Percentiles rank a stretch among this genome's conserved stretches.
Evolutionary conservation across 805 yeast species (phyloP).

Genomic region (Brettanomyces anomalus): DNA sequence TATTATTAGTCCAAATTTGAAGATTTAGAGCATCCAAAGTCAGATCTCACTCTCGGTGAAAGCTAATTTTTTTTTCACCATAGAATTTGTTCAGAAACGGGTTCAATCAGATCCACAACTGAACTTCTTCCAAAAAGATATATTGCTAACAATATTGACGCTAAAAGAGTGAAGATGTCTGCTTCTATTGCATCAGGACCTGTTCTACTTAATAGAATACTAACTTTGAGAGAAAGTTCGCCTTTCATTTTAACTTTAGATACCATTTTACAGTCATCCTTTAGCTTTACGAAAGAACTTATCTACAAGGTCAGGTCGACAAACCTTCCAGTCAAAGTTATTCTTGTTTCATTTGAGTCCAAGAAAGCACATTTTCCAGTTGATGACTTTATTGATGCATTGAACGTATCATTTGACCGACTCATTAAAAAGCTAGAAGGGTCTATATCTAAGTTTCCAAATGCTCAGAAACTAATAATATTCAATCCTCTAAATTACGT

Average conservation of each 20-base stretch:
- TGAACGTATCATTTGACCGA: slow-evolving; percentile 8
- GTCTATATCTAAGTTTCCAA: slow-evolving; percentile 2
- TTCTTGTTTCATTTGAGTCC: slow-evolving; percentile 66
- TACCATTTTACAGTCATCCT: slow-evolving; percentile 59
- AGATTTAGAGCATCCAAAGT: too few species aligned
- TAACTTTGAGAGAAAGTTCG: slow-evolving; percentile 62
- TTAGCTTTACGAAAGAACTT: slow-evolving; percentile 49
- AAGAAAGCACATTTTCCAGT: slow-evolving; percentile 41
- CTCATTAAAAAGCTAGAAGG: slow-evolving; percentile 6
- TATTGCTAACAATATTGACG: too few species aligned
- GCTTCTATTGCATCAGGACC: slow-evolving; percentile 25
- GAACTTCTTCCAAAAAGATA: too few species aligned
- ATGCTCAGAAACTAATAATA: slow-evolving; percentile 31
- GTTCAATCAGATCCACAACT: too few species aligned
- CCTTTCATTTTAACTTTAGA: slow-evolving; percentile 70
- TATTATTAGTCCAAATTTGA: too few species aligned
- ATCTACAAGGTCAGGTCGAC: slow-evolving; percentile 27
- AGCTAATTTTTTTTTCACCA: too few species aligned
- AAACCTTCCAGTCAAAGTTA: slow-evolving; percentile 23
- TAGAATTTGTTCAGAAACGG: too few species aligned
- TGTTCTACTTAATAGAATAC: slow-evolving; percentile 58
- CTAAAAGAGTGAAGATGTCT: slow-evolving; percentile 12
- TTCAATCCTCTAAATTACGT: slow-evolving; percentile 66
- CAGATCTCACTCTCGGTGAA: too few species aligned
- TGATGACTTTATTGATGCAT: slow-evolving; percentile 39